phyloP scores from a whole-genome alignment of 1,284 basidiomycete genomes.

The Termitomyces sp. region DNA sequence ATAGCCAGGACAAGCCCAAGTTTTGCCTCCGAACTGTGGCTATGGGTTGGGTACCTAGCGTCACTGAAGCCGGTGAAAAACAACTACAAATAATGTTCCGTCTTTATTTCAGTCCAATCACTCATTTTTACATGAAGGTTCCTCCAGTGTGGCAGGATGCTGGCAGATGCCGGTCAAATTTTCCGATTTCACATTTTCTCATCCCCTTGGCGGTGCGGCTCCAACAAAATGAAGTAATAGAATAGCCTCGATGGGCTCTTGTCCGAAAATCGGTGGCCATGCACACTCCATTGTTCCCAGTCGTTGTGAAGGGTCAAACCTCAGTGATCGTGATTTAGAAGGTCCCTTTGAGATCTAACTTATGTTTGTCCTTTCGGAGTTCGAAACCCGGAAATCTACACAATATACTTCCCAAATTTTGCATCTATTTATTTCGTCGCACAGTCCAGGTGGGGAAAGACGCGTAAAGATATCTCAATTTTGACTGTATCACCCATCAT shows the following conservation, averaged over 20 bases:
- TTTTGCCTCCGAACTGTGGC: constrained; percentile 11
- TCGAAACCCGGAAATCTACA: background rate
- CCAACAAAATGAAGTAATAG: background rate
- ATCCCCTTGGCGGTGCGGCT: too few relatives aligned
- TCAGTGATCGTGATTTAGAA: background rate
- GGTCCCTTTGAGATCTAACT: background rate
- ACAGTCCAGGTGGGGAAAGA: background rate
- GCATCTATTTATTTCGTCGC: background rate
- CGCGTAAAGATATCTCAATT: background rate
- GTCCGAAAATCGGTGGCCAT: too few relatives aligned
- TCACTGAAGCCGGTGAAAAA: constrained; percentile 3
- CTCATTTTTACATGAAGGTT: background rate
- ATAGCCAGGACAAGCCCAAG: background rate
- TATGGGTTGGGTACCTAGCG: constrained; percentile 12
- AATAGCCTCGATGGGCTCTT: background rate
- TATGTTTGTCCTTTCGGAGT: background rate
- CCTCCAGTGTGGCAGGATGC: too few relatives aligned
- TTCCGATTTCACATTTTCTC: background rate
- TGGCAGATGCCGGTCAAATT: background rate
- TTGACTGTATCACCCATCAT: background rate
- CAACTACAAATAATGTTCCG: constrained; percentile 3
- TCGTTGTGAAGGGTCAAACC: background rate
- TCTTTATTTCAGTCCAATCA: background rate
- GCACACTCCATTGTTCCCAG: background rate
- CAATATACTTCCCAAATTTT: background rate